Evolutionary conservation across 1,284 basidiomycete genomes (phyloP).

Genomic region (Sutorius eximius): DNA sequence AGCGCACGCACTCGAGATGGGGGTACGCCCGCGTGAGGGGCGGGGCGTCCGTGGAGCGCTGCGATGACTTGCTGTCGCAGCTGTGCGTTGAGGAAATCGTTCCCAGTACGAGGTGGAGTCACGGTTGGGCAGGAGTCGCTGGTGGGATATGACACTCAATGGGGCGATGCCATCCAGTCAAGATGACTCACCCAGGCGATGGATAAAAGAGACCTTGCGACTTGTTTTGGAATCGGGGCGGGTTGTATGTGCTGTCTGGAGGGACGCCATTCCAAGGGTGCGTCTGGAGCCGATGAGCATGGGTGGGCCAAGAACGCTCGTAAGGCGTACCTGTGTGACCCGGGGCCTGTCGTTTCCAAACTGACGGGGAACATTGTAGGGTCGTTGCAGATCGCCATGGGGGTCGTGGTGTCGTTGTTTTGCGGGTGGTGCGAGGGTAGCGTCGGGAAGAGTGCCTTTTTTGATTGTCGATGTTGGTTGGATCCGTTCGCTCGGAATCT

Average conservation of each 20-base stretch:
- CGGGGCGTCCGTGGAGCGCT: neutral
- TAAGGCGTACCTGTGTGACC: constrained; percentile 5
- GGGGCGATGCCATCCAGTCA: too few species aligned
- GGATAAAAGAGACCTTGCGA: neutral
- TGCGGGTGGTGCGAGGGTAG: neutral
- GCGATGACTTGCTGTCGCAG: constrained; percentile 5
- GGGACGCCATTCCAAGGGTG: neutral
- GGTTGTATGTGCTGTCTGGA: neutral
- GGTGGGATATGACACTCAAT: constrained; percentile 6
- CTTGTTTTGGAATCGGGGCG: constrained; percentile 8
- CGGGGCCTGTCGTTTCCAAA: neutral
- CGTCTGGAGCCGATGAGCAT: neutral
- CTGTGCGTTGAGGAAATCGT: neutral
- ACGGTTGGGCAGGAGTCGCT: constrained; percentile 3
- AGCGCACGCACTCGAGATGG: too few species aligned
- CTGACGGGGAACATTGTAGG: neutral
- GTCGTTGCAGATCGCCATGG: constrained; percentile 1
- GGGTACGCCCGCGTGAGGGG: neutral
- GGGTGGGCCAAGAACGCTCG: neutral
- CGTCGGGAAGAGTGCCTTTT: neutral
- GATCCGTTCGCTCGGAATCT: neutral
- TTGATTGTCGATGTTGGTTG: neutral
- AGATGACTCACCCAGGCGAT: constrained; percentile 6
- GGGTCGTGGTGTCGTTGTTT: constrained; percentile 1
- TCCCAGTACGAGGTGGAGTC: neutral